Conservation (phyloP, 2,329 filamentous ascomycete species). For the Myriosclerotinia duriaeana region DNA sequence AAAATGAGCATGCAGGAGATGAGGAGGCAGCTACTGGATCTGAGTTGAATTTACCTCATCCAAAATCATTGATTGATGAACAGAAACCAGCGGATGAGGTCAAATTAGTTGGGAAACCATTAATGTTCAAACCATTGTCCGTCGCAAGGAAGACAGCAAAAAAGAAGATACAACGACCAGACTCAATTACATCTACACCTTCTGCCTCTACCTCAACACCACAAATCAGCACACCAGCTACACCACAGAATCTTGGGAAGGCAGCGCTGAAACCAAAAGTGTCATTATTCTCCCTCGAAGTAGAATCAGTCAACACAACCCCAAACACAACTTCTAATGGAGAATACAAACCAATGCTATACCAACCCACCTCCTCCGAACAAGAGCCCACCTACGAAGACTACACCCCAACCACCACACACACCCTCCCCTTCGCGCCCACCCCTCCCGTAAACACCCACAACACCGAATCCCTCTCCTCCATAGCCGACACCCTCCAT, state of each 20-base stretch:
- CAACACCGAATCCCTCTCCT: constrained; percentile 58
- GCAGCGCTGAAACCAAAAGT: constrained; percentile 60
- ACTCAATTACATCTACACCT: constrained; percentile 28
- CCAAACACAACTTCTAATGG: constrained; percentile 27
- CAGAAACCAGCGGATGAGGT: constrained; percentile 61
- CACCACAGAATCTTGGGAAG: constrained; percentile 22
- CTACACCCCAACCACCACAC: constrained; percentile 34
- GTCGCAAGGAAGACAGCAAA: constrained; percentile 74
- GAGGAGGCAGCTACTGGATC: constrained; percentile 33
- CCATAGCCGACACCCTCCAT: constrained; percentile 74
- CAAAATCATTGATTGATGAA: constrained; percentile 52
- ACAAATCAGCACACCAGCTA: constrained; percentile 27
- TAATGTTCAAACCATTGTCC: constrained; percentile 87
- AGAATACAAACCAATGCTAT: constrained; percentile 56
- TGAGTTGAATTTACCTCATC: constrained; percentile 44
- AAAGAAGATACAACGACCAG: constrained; percentile 50
- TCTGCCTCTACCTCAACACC: constrained; percentile 33
- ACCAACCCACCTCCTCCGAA: constrained; percentile 32
- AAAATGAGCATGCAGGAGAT: constrained; percentile 30
- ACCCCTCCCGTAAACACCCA: constrained; percentile 34
- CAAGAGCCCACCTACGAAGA: constrained; percentile 38
- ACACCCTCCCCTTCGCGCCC: constrained; percentile 34
- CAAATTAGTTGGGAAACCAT: constrained; percentile 72
- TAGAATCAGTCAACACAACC: constrained; percentile 39
- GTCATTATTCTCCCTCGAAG: constrained; percentile 67